Evolutionary conservation across 139 green algal genomes (phyloP).

Genomic region (Astrephomene gubernaculifera): DNA sequence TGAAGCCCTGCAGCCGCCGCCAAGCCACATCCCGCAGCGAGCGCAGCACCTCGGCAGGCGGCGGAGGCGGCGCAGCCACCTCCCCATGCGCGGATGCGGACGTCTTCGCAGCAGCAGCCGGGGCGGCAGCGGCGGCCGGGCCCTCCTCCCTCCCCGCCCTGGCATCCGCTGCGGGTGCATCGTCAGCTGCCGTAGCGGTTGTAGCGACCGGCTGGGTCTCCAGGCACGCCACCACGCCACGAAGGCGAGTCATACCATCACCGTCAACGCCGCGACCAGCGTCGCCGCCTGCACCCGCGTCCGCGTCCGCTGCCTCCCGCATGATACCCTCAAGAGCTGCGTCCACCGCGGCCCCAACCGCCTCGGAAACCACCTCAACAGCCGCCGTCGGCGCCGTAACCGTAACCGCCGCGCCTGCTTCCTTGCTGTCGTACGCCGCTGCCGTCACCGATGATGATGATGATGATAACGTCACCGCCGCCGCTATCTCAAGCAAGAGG

Average conservation of each 20-base stretch:
- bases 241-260: background rate
- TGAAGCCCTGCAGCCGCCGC: constrained; percentile 13
- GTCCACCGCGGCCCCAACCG: background rate
- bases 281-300: background rate
- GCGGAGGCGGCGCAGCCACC: background rate
- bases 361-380: background rate
- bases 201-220: background rate
- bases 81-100: background rate
- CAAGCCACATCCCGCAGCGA: constrained; percentile 17
- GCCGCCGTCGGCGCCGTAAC: background rate
- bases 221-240: background rate
- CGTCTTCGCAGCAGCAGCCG: background rate
- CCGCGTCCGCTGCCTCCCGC: background rate
- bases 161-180: too few species aligned
- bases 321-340: background rate
- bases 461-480: background rate
- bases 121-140: background rate
- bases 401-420: too few species aligned
- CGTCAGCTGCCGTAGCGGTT: too few species aligned
- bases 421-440: too few species aligned
- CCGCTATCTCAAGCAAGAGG: background rate
- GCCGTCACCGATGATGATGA: background rate
- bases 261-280: background rate
- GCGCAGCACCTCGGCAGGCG: too few species aligned
- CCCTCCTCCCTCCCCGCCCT: background rate